Evolutionary conservation across 2,329 filamentous ascomycete genomes (phyloP).

Genomic region (Diplodia sapinea): DNA sequence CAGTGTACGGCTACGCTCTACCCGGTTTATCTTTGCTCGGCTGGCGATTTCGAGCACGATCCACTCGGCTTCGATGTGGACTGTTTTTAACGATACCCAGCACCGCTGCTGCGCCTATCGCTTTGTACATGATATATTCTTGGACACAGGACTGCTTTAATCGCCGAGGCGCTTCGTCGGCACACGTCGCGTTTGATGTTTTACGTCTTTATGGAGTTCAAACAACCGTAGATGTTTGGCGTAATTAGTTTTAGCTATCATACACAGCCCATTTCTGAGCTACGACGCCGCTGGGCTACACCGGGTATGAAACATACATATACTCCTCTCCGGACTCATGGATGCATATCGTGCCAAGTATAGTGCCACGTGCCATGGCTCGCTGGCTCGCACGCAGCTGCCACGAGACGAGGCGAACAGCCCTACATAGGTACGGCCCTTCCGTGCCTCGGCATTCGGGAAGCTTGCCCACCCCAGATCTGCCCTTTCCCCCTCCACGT

Average conservation of each 20-base stretch:
- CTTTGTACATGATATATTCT: slow-evolving; percentile 19
- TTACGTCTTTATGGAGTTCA: slow-evolving; percentile 18
- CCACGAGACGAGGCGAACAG: background rate
- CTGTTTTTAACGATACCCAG: slow-evolving; percentile 20
- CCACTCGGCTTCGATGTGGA: background rate
- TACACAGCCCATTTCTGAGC: slow-evolving; percentile 1
- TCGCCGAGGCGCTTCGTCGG: slow-evolving; percentile 8
- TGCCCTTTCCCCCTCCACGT: slow-evolving; percentile 11
- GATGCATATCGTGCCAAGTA: background rate
- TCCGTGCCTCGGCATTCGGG: slow-evolving; percentile 23
- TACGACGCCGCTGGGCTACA: background rate
- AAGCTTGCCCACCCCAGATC: slow-evolving; percentile 18
- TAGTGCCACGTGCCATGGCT: background rate
- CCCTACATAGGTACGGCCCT: background rate
- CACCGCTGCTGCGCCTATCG: slow-evolving; percentile 14
- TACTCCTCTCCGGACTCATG: slow-evolving; percentile 17
- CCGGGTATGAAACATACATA: background rate
- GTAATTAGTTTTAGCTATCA: slow-evolving; percentile 22
- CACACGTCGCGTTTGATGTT: slow-evolving; percentile 8
- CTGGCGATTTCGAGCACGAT: slow-evolving; percentile 20
- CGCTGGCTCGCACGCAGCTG: background rate
- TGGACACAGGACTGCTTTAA: slow-evolving; percentile 12
- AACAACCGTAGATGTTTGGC: slow-evolving; percentile 12
- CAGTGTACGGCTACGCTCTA: slow-evolving; percentile 12
- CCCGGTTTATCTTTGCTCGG: slow-evolving; percentile 1